These are phyloP conservation scores for Calocybe cyanea DNA, from an alignment of 768 basidiomycete genomes.

Conservation along the genomic window DNA sequence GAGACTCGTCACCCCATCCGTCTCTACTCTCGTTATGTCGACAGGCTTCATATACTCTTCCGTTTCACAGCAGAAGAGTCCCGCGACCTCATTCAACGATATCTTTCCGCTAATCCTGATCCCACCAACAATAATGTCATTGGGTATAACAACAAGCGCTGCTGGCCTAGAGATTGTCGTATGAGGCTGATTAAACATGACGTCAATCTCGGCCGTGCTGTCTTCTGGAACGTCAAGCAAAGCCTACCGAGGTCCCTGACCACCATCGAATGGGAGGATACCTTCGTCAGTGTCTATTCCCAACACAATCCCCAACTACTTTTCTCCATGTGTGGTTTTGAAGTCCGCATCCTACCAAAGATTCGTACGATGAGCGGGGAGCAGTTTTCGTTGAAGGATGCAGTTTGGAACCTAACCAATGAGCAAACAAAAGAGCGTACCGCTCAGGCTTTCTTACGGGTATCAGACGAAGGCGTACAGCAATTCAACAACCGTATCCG, in stretches of 20 bases:
- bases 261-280: conserved; percentile 99
- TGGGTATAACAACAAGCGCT: conserved; percentile 98
- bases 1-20: conserved; percentile 98
- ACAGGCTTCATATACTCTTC: conserved; percentile 93
- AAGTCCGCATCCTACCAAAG: conserved; percentile 96
- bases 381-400: conserved; percentile 94
- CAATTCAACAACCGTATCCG: conserved; percentile 98
- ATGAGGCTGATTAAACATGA: conserved; percentile 99
- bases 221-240: conserved; percentile 99
- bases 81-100: conserved; percentile 95
- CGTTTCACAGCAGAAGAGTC: conserved; percentile 97
- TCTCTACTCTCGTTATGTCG: conserved; percentile 95
- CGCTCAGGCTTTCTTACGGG: conserved; percentile 95
- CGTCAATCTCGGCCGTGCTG: conserved; percentile 95
- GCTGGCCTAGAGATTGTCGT: conserved; percentile 98
- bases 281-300: conserved; percentile 95
- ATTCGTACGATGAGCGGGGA: conserved; percentile 93
- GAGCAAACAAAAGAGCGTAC: conserved; percentile 97
- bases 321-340: conserved; percentile 99
- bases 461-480: conserved; percentile 94
- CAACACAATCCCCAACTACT: conserved; percentile 96
- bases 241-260: conserved; percentile 92
- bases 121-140: conserved; percentile 99
- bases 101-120: conserved; percentile 95
- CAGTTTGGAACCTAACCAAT: conserved; percentile 96